Conservation (phyloP, 2,329 filamentous ascomycete genomes). For the Pseudogymnoascus pannorum region DNA sequence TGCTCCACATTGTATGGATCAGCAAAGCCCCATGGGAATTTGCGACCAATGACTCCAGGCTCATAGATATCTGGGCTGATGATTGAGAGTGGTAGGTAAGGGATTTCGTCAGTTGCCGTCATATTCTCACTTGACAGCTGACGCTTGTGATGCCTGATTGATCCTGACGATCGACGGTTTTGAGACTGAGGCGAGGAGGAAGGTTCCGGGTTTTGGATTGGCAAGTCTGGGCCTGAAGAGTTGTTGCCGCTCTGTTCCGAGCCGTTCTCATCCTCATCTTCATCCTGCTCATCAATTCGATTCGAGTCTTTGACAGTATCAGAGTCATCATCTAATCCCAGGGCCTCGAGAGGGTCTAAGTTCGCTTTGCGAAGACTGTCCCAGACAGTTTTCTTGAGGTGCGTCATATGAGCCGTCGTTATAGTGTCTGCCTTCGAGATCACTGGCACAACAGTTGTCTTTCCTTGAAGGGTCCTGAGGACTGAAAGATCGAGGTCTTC, state of each 20-base stretch:
- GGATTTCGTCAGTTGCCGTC: constrained; percentile 46
- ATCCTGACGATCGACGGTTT: constrained; percentile 28
- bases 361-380: constrained; percentile 77
- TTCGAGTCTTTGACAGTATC: constrained; percentile 44
- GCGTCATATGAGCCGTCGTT: constrained; percentile 88
- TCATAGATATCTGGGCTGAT: constrained; percentile 92
- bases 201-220: constrained; percentile 26
- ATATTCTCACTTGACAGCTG: constrained; percentile 34
- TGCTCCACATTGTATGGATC: constrained; percentile 86
- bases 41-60: constrained; percentile 68
- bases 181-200: constrained; percentile 31
- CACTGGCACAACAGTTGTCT: constrained; percentile 91
- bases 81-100: constrained; percentile 81
- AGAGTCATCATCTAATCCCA: constrained; percentile 72
- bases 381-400: constrained; percentile 86
- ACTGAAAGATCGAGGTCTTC: constrained; percentile 88
- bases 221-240: constrained; percentile 31
- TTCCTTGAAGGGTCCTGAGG: constrained; percentile 77
- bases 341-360: constrained; percentile 78
- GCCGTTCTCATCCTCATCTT: constrained; percentile 24
- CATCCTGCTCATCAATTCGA: constrained; percentile 37
- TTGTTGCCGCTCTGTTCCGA: constrained; percentile 24
- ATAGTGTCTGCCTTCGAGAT: constrained; percentile 96
- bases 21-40: constrained; percentile 95
- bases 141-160: constrained; percentile 25